phyloP scores from a whole-genome alignment of 164 flowering plant species.

The Stephania cephalantha region DNA sequence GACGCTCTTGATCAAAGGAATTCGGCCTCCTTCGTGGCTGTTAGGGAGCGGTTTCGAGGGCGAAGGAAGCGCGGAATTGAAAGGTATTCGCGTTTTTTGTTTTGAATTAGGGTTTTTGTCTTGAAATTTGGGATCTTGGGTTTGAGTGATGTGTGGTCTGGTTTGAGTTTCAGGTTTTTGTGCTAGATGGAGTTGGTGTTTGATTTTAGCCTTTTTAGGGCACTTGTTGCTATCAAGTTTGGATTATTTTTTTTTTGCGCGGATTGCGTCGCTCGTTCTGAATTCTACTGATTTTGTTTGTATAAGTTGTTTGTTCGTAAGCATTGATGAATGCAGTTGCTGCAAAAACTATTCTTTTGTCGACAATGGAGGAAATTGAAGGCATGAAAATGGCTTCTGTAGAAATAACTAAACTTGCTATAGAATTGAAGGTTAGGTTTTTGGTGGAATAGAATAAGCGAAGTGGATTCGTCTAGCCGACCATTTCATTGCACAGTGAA shows the following conservation, averaged over 20 bases:
- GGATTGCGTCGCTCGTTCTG: not conserved
- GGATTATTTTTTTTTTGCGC: not conserved
- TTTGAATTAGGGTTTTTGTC: not conserved
- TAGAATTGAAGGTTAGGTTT: not conserved
- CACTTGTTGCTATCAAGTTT: not conserved
- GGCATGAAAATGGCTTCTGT: not conserved
- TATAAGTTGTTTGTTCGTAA: not conserved
- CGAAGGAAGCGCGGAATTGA: constrained; percentile 20
- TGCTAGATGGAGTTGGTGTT: not conserved
- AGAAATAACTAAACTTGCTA: not conserved
- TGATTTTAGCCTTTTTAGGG: not conserved
- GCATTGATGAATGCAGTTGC: not conserved
- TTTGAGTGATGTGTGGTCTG: not conserved
- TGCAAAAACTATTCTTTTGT: not conserved
- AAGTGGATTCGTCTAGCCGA: no score
- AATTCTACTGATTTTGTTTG: not conserved
- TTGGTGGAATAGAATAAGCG: not conserved
- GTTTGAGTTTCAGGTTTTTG: not conserved
- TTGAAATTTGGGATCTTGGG: not conserved
- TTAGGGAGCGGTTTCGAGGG: constrained; percentile 16
- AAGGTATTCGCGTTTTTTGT: constrained; percentile 23
- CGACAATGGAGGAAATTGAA: not conserved
- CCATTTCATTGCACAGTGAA: no score
- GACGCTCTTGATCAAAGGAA: constrained; percentile 50
- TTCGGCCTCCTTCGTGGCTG: constrained; percentile 80